These are phyloP conservation scores for Tylopilus intermedius DNA, from an alignment of 768 basidiomycete genomes.

Conservation along the genomic window DNA sequence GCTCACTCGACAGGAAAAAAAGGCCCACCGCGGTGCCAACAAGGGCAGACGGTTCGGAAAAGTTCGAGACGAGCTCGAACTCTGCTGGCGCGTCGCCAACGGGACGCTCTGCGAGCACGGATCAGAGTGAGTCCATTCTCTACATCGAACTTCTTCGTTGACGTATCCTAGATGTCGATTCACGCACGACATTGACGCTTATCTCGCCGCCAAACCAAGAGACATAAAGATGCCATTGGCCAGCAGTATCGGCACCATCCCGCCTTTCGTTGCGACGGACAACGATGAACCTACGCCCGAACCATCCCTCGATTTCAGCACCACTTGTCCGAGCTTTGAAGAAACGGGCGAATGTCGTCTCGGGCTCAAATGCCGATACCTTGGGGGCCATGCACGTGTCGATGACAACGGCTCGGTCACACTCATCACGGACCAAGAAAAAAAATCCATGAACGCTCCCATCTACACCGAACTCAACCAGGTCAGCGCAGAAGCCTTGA, in stretches of 20 bases:
- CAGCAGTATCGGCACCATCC: conserved; percentile 37
- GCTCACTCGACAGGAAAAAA: conserved; percentile 61
- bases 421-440: conserved; percentile 54
- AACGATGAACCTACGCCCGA: neutral
- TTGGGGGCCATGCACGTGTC: conserved; percentile 65
- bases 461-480: conserved; percentile 67
- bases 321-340: conserved; percentile 24
- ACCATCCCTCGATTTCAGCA: conserved; percentile 20
- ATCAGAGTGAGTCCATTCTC: conserved; percentile 41
- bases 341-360: conserved; percentile 30
- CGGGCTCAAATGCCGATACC: conserved; percentile 89
- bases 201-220: conserved; percentile 68
- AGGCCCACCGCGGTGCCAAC: conserved; percentile 74
- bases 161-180: conserved; percentile 57
- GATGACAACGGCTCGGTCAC: conserved; percentile 42
- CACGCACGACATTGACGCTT: conserved; percentile 71
- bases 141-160: neutral
- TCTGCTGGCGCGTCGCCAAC: conserved; percentile 78
- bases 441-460: conserved; percentile 44
- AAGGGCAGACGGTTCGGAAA: conserved; percentile 77
- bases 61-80: conserved; percentile 70
- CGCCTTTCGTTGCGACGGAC: conserved; percentile 46
- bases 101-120: conserved; percentile 70
- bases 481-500: conserved; percentile 51
- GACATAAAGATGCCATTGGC: conserved; percentile 62